These are phyloP conservation scores for Capsicum baccatum DNA, from an alignment of 257 asterid genomes.

Conservation along the genomic window DNA sequence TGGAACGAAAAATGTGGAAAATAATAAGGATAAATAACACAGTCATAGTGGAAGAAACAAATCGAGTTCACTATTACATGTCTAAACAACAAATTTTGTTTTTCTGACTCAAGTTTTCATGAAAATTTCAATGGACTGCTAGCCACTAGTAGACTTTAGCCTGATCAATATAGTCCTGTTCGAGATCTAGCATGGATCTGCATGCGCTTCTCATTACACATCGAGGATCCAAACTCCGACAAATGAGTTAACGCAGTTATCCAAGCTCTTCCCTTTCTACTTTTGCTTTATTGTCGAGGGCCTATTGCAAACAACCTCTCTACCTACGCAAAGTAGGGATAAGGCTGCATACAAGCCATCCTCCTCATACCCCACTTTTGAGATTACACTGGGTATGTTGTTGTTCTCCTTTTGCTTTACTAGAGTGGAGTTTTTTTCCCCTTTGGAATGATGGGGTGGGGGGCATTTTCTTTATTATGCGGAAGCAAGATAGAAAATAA, in stretches of 20 bases:
- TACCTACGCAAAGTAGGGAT: too few relatives aligned
- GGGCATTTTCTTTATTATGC: neutral
- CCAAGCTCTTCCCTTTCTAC: neutral
- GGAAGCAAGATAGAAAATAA: neutral
- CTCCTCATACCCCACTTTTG: too few relatives aligned
- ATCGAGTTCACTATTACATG: neutral
- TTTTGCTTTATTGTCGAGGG: neutral
- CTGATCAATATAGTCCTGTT: neutral
- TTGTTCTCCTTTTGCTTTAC: neutral
- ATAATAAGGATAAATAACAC: neutral
- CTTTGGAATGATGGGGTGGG: too few relatives aligned
- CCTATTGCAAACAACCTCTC: too few relatives aligned
- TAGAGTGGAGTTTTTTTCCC: neutral
- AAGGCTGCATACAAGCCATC: too few relatives aligned
- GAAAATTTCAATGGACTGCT: neutral
- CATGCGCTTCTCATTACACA: neutral
- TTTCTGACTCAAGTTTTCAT: neutral
- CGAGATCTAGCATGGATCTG: neutral
- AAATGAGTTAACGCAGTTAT: neutral
- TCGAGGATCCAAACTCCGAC: neutral
- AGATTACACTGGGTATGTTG: neutral
- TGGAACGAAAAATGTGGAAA: constrained; percentile 35
- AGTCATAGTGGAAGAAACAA: neutral
- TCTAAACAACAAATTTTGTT: neutral
- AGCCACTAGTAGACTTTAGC: neutral